A percentile compares a stretch with the other conserved stretches of the same genome.
Evolutionary conservation across 768 basidiomycete species (phyloP).

Genomic region (Russula sp.): DNA sequence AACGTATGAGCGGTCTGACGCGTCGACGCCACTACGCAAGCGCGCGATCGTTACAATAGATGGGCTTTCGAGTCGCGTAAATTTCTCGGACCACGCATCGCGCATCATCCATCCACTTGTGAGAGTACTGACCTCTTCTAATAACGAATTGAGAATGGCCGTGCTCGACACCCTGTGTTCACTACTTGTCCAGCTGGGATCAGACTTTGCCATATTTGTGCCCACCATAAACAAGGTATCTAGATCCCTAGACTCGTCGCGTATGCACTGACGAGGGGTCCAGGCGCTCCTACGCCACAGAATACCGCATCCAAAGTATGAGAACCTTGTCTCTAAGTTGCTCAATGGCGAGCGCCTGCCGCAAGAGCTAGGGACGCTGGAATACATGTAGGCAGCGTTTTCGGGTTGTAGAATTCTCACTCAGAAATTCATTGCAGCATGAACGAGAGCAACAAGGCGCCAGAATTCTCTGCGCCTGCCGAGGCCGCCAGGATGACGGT

Average conservation of each 20-base stretch:
- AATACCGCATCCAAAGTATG: slow-evolving; percentile 78
- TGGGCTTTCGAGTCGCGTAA: slow-evolving; percentile 83
- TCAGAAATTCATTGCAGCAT: slow-evolving; percentile 31
- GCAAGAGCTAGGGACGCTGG: slow-evolving; percentile 71
- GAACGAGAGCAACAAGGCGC: slow-evolving; percentile 54
- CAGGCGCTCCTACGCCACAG: slow-evolving; percentile 73
- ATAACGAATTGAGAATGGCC: slow-evolving; percentile 74
- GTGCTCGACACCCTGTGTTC: slow-evolving; percentile 94
- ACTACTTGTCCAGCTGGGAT: slow-evolving; percentile 86
- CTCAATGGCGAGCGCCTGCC: slow-evolving; percentile 89
- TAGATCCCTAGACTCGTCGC: background rate
- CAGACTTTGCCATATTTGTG: slow-evolving; percentile 96
- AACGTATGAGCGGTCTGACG: slow-evolving; percentile 80
- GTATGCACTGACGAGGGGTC: slow-evolving; percentile 3
- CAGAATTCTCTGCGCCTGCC: slow-evolving; percentile 69
- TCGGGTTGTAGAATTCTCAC: background rate
- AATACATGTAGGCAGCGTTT: slow-evolving; percentile 47
- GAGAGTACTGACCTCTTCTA: slow-evolving; percentile 68
- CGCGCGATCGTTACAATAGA: slow-evolving; percentile 89
- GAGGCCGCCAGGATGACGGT: slow-evolving; percentile 88
- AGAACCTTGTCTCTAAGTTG: slow-evolving; percentile 80
- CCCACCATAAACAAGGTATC: slow-evolving; percentile 92
- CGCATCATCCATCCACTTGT: slow-evolving; percentile 95
- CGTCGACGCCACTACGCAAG: slow-evolving; percentile 68
- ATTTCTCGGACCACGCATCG: slow-evolving; percentile 96